These are phyloP conservation scores for Entrophospora sp. DNA, from an alignment of 192 early-diverging fungal species.

Conservation along the genomic window DNA sequence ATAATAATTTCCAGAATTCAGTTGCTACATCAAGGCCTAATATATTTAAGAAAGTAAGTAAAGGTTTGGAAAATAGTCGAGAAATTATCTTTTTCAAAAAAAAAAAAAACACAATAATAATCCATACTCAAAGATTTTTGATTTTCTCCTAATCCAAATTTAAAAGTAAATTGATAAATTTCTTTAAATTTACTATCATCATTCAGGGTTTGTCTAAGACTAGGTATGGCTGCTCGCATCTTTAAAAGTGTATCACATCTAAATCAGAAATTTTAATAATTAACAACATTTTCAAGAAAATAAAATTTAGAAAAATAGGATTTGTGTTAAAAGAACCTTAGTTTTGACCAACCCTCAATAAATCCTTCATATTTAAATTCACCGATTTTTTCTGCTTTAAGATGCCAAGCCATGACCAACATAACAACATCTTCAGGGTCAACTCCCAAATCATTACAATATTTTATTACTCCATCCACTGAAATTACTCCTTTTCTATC, in stretches of 20 bases:
- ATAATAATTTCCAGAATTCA: constrained; percentile 64
- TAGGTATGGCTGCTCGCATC: constrained; percentile 45
- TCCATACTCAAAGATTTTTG: constrained; percentile 68
- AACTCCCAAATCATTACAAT: constrained; percentile 60
- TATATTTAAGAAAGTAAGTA: no score
- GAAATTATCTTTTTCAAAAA: no score
- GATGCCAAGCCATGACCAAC: constrained; percentile 59
- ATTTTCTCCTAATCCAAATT: constrained; percentile 56
- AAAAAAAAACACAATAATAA: neutral
- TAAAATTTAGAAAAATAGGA: neutral
- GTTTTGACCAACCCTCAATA: constrained; percentile 60
- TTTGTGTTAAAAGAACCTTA: constrained; percentile 30
- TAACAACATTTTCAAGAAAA: no score
- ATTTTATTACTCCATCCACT: constrained; percentile 62
- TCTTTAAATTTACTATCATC: constrained; percentile 54
- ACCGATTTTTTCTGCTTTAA: constrained; percentile 62
- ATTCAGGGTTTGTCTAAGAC: constrained; percentile 42
- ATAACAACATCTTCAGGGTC: constrained; percentile 67
- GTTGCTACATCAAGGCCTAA: constrained; percentile 66
- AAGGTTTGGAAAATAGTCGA: no score
- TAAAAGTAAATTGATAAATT: constrained; percentile 69
- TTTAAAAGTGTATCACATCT: constrained; percentile 58
- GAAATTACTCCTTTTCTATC: constrained; percentile 59
- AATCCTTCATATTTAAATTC: constrained; percentile 65
- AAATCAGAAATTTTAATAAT: neutral